Evolutionary conservation across 257 asterid species (phyloP).

Genomic region (Solanum dulcamara): DNA sequence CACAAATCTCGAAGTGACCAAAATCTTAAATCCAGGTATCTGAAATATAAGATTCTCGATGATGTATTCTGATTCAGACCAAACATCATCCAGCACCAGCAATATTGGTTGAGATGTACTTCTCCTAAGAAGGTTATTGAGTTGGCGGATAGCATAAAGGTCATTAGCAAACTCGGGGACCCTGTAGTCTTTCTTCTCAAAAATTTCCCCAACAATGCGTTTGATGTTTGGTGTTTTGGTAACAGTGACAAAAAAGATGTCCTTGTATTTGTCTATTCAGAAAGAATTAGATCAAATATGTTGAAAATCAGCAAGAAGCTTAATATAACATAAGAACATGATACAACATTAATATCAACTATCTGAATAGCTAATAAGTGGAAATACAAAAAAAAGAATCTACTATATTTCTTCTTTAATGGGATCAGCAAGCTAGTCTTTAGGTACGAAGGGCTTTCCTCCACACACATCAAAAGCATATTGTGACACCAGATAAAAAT

Average conservation of each 20-base stretch:
- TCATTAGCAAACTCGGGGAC: conserved; percentile 9
- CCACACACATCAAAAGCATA: neutral
- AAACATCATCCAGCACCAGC: conserved; percentile 30
- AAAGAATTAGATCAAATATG: neutral
- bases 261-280: conserved; percentile 4
- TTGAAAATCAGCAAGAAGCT: neutral
- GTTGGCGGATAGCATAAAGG: conserved; percentile 11
- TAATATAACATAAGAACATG: neutral
- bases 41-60: conserved; percentile 6
- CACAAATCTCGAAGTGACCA: conserved; percentile 23
- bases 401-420: neutral
- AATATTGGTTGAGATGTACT: neutral
- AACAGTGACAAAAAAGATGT: conserved; percentile 20
- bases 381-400: neutral
- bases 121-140: conserved; percentile 1
- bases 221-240: conserved; percentile 7
- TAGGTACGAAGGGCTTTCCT: neutral
- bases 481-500: neutral
- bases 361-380: neutral
- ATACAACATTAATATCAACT: neutral
- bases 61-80: conserved; percentile 11
- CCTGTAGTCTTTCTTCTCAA: neutral
- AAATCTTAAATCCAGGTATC: conserved; percentile 8
- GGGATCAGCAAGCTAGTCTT: neutral
- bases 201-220: conserved; percentile 14